phyloP scores from a whole-genome alignment of 73 alveolate species.

The Tetrahymena thermophila region DNA sequence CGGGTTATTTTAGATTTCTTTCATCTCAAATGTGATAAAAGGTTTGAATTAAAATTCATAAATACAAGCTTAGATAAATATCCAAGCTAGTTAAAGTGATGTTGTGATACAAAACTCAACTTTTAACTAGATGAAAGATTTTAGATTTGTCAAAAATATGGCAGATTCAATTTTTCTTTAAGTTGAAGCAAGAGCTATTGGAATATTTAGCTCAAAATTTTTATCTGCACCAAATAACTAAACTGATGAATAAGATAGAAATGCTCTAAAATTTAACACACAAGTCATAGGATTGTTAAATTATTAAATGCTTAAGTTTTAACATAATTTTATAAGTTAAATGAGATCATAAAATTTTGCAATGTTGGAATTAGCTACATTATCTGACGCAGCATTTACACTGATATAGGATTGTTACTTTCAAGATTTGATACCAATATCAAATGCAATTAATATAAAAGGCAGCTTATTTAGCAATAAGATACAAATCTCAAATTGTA shows the following conservation, averaged over 20 bases:
- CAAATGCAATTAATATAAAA: not conserved
- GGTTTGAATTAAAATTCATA: not conserved
- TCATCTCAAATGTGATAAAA: not conserved
- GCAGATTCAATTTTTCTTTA: not conserved
- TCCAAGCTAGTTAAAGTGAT: not conserved
- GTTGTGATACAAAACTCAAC: not conserved
- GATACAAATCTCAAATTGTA: not conserved
- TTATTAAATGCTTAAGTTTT: not conserved
- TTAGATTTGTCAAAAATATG: not conserved
- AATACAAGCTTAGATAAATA: not conserved
- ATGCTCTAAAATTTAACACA: not conserved
- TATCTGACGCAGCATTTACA: not conserved
- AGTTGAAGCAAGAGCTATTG: not conserved
- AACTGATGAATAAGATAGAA: not conserved
- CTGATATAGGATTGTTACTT: not conserved
- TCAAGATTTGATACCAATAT: not conserved
- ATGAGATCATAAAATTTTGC: not conserved
- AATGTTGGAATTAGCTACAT: not conserved
- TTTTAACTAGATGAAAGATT: not conserved
- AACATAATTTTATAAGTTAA: not conserved
- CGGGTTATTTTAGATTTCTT: not conserved
- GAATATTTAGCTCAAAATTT: not conserved
- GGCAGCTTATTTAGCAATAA: not conserved
- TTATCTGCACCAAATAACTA: not conserved
- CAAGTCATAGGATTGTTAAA: not conserved